These are phyloP conservation scores for Fusarium kyushuense DNA, from an alignment of 2,329 filamentous ascomycete species.

Conservation along the genomic window DNA sequence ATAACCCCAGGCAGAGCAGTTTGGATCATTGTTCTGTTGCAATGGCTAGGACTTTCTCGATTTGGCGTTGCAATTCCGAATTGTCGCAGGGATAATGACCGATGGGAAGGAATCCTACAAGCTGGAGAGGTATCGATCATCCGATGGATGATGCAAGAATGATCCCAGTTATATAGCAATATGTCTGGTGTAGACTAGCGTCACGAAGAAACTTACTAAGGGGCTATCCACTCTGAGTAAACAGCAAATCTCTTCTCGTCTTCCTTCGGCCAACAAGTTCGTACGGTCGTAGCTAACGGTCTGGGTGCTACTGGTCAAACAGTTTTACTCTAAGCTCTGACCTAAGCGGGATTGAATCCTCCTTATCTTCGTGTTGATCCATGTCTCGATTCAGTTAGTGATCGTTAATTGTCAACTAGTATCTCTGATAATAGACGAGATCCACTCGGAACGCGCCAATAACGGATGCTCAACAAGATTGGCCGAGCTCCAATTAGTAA, in stretches of 20 bases:
- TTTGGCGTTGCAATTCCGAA: not conserved
- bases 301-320: too few relatives aligned
- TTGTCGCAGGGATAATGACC: not conserved
- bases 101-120: not conserved
- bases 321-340: not conserved
- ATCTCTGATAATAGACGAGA: not conserved
- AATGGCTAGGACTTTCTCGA: not conserved
- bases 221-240: not conserved
- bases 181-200: not conserved
- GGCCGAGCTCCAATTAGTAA: not conserved
- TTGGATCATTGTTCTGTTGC: not conserved
- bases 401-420: not conserved
- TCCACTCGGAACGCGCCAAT: not conserved
- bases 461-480: not conserved
- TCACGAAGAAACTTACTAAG: not conserved
- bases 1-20: not conserved
- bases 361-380: not conserved
- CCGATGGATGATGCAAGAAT: not conserved
- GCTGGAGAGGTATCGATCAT: not conserved
- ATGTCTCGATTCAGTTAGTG: not conserved
- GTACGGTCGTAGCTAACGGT: too few relatives aligned
- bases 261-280: not conserved
- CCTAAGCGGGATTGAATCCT: not conserved
- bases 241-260: not conserved
- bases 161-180: not conserved